A percentile compares a stretch with the other conserved stretches of the same genome.
Conservation (phyloP, 1,284 basidiomycete species). For the Cryptococcus wingfieldii region DNA sequence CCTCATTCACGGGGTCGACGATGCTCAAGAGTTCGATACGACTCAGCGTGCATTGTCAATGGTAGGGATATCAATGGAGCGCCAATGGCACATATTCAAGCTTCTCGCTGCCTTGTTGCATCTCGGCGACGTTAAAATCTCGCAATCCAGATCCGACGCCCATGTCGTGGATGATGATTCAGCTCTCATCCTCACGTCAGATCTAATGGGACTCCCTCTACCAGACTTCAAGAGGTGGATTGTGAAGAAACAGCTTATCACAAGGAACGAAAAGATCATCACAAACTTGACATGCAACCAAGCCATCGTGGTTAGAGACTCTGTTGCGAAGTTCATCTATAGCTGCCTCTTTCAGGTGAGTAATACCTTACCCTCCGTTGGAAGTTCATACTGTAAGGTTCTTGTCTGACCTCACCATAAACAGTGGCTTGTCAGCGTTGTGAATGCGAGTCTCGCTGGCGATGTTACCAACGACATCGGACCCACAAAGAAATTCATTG, state of each 20-base stretch:
- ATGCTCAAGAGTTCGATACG: slow-evolving; percentile 86
- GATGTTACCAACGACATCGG: slow-evolving; percentile 75
- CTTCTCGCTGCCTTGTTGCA: slow-evolving; percentile 90
- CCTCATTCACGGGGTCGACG: slow-evolving; percentile 87
- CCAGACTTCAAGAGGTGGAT: slow-evolving; percentile 99
- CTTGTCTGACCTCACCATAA: no score
- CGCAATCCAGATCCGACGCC: slow-evolving; percentile 75
- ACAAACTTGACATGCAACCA: slow-evolving; percentile 79
- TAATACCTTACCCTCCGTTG: not conserved
- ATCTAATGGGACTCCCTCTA: slow-evolving; percentile 83
- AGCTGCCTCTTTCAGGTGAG: slow-evolving; percentile 79
- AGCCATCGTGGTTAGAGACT: slow-evolving; percentile 92
- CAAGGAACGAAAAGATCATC: slow-evolving; percentile 92
- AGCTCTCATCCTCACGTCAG: slow-evolving; percentile 73
- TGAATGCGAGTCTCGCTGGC: slow-evolving; percentile 93
- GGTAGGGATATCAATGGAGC: slow-evolving; percentile 93
- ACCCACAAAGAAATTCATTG: slow-evolving; percentile 91
- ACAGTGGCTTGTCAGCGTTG: slow-evolving; percentile 92
- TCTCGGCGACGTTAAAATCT: slow-evolving; percentile 92
- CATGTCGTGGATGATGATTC: slow-evolving; percentile 79
- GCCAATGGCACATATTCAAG: slow-evolving; percentile 97
- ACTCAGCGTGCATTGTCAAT: slow-evolving; percentile 94
- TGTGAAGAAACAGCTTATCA: slow-evolving; percentile 93
- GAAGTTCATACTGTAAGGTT: not conserved
- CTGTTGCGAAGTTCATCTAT: slow-evolving; percentile 97